Percentiles rank a stretch among this genome's conserved stretches.
Conservation (phyloP, 768 basidiomycete species). For the Plicaturopsis crispa region DNA sequence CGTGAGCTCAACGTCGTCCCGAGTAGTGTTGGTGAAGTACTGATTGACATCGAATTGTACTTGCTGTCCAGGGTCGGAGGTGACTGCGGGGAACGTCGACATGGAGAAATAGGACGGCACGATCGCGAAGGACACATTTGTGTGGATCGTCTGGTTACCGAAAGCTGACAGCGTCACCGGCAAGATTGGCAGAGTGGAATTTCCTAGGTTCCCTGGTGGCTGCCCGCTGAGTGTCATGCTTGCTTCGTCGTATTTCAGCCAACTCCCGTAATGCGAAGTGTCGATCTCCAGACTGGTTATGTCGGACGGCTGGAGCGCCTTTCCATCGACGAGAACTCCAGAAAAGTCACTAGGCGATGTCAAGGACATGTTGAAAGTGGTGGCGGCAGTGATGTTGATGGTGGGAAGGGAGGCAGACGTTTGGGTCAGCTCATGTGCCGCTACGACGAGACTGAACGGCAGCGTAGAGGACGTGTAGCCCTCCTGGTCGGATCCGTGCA, state of each 20-base stretch:
- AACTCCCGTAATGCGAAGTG: conserved; percentile 41
- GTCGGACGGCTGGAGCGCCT: conserved; percentile 48
- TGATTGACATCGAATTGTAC: conserved; percentile 47
- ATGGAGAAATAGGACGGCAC: conserved; percentile 68
- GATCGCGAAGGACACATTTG: conserved; percentile 57
- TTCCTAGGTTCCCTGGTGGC: conserved; percentile 39
- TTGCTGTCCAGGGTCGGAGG: conserved; percentile 39
- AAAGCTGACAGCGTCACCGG: conserved; percentile 56
- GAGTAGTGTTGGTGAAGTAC: conserved; percentile 47
- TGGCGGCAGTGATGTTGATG: conserved; percentile 62
- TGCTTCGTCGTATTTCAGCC: conserved; percentile 53
- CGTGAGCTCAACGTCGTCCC: conserved; percentile 43
- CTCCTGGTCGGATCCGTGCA: conserved; percentile 66
- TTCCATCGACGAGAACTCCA: conserved; percentile 57
- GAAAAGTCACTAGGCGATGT: conserved; percentile 50
- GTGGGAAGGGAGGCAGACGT: conserved; percentile 40
- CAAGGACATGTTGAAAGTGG: conserved; percentile 44
- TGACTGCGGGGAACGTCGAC: conserved; percentile 47
- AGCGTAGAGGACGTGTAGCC: conserved; percentile 59
- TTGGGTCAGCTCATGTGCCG: conserved; percentile 59
- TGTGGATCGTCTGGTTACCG: conserved; percentile 60
- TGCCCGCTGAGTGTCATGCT: conserved; percentile 58
- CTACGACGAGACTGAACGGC: conserved; percentile 60
- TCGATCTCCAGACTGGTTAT: conserved; percentile 54
- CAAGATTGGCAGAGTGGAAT: conserved; percentile 28